Evolutionary conservation across 257 asterid genomes (phyloP), one percentile per base, ranked within the genome.

Genomic region (Penstemon barbatus): DNA sequence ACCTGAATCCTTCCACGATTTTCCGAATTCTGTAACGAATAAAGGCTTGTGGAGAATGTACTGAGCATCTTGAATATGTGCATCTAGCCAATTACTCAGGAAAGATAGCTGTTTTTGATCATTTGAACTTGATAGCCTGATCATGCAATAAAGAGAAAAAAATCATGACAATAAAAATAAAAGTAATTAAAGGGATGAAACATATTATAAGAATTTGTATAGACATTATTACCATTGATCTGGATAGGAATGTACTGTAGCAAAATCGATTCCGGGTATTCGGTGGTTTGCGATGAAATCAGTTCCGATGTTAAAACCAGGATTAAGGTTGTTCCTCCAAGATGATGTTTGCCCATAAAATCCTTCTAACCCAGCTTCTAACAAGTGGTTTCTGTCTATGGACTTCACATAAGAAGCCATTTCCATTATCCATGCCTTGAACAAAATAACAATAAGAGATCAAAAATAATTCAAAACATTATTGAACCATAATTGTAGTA

Each of bases 361-460:
- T 42, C 99, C 97, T 77, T 94, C 99, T 61, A 91, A 73, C 0
- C 99, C 99, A 59, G 78, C 94, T 78, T 91, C 97, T 3, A 94
- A 75, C 71, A 94, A 70, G 72, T 94, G 99, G 43, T 82, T 83
- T 58, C 80, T 82, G 81, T 93, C 97, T 7, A 93, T 79, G 44
- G 99, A 84, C 75, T 93, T 93, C 63, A 90, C 83, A 75, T 80
- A 79, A 49, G 82, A 72, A 53, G 97, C 95, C 97, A 91, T 93
- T 78, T 90, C 99, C 79, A 50, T 75, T 58, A 91, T 74, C 99
- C 99, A 91, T 12, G 79, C 83, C 97, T 90, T 76, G 41, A 53
- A 71, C 12, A 52, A 62, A 63, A 37, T 7, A 67, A 63, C 41
- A 33, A 13, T 1, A 25, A 2, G 33, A 57, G 40, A 37, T 10